These are phyloP conservation scores for Boletus tylopilopsis DNA, from an alignment of 768 basidiomycete species.

Conservation along the genomic window DNA sequence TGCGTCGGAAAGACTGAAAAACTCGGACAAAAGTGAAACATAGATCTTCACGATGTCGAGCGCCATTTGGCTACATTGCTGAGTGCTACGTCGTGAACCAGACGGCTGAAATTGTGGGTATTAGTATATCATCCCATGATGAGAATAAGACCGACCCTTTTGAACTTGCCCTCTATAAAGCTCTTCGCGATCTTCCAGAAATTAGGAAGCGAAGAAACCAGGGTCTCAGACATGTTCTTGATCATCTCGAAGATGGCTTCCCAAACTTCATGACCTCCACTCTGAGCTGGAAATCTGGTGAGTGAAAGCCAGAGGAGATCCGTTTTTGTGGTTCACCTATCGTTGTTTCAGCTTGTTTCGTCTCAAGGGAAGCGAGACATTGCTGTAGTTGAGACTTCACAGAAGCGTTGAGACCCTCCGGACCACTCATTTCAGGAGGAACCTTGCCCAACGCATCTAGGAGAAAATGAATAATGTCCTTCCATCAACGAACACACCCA, in stretches of 20 bases:
- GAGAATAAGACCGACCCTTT: conserved; percentile 53
- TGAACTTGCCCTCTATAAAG: conserved; percentile 92
- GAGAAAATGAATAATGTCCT: conserved; percentile 1
- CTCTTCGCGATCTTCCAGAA: conserved; percentile 92
- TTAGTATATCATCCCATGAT: conserved; percentile 1
- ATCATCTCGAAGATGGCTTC: conserved; percentile 72
- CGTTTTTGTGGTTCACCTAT: conserved; percentile 44
- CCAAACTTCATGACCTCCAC: conserved; percentile 78
- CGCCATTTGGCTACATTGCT: conserved; percentile 84
- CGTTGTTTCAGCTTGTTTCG: conserved; percentile 56
- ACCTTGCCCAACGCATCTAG: conserved; percentile 48
- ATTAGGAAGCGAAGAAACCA: conserved; percentile 80
- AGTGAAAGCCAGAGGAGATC: neutral
- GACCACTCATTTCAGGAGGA: conserved; percentile 31
- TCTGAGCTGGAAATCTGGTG: conserved; percentile 47
- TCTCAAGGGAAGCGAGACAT: conserved; percentile 57
- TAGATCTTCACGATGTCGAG: conserved; percentile 84
- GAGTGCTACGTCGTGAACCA: conserved; percentile 70
- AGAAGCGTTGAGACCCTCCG: conserved; percentile 39
- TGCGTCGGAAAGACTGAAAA: conserved; percentile 80
- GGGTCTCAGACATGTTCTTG: conserved; percentile 81
- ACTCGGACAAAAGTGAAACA: conserved; percentile 78
- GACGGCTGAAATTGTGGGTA: conserved; percentile 23
- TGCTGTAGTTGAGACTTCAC: conserved; percentile 56
- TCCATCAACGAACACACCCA: conserved; percentile 18